Conservation (phyloP, 2,329 filamentous ascomycete genomes). For the Arachnomyces sp. region DNA sequence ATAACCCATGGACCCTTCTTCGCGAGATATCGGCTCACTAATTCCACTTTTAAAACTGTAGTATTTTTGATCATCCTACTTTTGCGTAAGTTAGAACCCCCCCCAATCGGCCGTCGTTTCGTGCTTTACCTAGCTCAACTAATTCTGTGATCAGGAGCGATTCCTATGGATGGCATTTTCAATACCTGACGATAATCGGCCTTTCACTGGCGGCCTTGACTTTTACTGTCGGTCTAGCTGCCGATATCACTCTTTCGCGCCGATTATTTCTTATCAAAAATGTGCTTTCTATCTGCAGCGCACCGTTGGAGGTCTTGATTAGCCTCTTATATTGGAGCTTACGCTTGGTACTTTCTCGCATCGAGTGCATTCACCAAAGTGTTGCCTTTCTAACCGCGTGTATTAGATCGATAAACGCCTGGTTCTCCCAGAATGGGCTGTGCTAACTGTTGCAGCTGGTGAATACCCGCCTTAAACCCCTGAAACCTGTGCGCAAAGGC, state of each 20-base stretch:
- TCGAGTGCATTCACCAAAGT: neutral
- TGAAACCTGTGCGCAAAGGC: neutral
- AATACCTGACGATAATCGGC: conserved; percentile 57
- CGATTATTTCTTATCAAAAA: conserved; percentile 52
- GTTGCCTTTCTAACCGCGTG: neutral
- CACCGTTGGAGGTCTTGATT: conserved; percentile 54
- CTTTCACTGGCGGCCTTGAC: conserved; percentile 48
- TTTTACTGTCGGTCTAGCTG: conserved; percentile 46
- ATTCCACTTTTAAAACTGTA: conserved; percentile 13
- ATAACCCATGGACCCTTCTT: neutral
- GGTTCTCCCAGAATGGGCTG: conserved; percentile 40
- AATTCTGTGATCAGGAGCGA: conserved; percentile 38
- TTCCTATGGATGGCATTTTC: conserved; percentile 58
- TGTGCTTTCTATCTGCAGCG: conserved; percentile 47
- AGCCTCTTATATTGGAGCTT: conserved; percentile 54
- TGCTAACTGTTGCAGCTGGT: conserved; percentile 31
- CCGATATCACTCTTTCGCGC: conserved; percentile 46
- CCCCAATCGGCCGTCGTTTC: neutral
- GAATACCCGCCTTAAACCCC: conserved; percentile 6
- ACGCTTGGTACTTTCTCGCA: conserved; percentile 33
- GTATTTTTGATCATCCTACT: conserved; percentile 36
- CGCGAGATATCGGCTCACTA: neutral
- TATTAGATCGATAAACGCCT: conserved; percentile 37
- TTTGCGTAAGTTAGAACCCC: conserved; percentile 27
- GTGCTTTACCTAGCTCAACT: conserved; percentile 4